Percentiles rank a stretch among this genome's conserved stretches.
Conservation (phyloP, 257 asterid species). For the Verbascum thapsus region DNA sequence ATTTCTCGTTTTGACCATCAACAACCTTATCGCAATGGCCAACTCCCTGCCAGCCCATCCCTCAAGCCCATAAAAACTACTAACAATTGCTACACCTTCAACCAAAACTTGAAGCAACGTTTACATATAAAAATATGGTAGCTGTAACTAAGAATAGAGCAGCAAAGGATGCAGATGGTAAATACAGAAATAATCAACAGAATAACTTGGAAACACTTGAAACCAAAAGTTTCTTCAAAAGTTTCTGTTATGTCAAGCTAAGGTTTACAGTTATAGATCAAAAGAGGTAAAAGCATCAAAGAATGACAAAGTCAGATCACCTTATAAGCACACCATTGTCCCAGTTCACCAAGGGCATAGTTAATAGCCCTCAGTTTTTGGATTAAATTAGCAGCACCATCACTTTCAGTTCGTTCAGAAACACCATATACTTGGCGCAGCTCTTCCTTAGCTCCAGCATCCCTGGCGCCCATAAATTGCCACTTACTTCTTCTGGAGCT, state of each 20-base stretch:
- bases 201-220: constrained; percentile 1
- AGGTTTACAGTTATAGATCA: constrained; percentile 1
- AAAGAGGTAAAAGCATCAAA: constrained; percentile 2
- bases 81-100: neutral
- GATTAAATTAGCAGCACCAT: constrained; percentile 95
- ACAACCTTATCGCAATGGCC: constrained; percentile 16
- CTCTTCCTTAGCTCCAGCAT: constrained; percentile 97
- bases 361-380: constrained; percentile 96
- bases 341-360: constrained; percentile 97
- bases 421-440: constrained; percentile 96
- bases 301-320: constrained; percentile 37
- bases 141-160: constrained; percentile 19
- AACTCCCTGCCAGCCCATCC: constrained; percentile 20
- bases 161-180: constrained; percentile 12
- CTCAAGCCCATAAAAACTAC: constrained; percentile 4
- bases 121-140: neutral
- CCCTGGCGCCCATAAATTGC: constrained; percentile 99
- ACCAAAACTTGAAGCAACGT: neutral
- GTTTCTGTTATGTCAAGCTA: constrained; percentile 5
- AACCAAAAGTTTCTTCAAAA: constrained; percentile 13
- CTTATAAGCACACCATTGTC: constrained; percentile 99
- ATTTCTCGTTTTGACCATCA: constrained; percentile 14
- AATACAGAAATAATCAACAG: constrained; percentile 1
- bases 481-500: constrained; percentile 96
- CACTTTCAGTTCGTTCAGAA: constrained; percentile 98